A percentile compares a stretch with the other conserved stretches of the same genome.
phyloP scores from a whole-genome alignment of 2,329 filamentous ascomycete species.

The Phaeosphaeria sp. region DNA sequence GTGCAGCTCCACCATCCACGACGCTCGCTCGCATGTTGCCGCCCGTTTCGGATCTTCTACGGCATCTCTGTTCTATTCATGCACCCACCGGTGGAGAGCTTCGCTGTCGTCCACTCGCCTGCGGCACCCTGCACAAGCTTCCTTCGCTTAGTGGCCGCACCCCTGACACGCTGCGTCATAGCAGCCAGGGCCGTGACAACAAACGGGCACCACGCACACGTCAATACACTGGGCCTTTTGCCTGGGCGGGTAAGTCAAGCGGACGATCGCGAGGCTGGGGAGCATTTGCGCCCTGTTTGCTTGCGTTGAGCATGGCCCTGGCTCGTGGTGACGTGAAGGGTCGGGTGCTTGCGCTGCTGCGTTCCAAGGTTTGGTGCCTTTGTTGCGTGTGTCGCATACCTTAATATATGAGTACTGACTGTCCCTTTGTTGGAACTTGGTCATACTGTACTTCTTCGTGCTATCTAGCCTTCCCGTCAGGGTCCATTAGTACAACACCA shows the following conservation, averaged over 20 bases:
- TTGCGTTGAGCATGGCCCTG: constrained; percentile 20
- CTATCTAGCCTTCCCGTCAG: neutral
- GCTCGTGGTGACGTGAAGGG: constrained; percentile 33
- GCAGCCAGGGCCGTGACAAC: constrained; percentile 15
- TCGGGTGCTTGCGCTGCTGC: neutral
- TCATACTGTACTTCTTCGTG: neutral
- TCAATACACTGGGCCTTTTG: constrained; percentile 21
- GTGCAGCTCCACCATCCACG: constrained; percentile 3
- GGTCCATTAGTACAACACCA: neutral
- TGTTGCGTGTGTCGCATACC: constrained; percentile 12
- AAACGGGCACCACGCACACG: constrained; percentile 20
- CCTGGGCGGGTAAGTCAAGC: constrained; percentile 6
- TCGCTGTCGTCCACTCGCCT: constrained; percentile 5
- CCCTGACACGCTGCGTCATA: constrained; percentile 21
- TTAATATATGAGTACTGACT: constrained; percentile 6
- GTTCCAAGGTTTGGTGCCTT: constrained; percentile 9
- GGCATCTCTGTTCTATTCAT: constrained; percentile 6
- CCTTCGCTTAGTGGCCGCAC: constrained; percentile 12
- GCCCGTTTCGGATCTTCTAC: constrained; percentile 1
- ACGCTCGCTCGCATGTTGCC: neutral
- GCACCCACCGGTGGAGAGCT: constrained; percentile 2
- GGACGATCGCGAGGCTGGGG: constrained; percentile 27
- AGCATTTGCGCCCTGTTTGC: constrained; percentile 14
- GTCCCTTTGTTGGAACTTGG: constrained; percentile 5
- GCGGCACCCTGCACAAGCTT: constrained; percentile 21